phyloP scores from a whole-genome alignment of 371 early-diverging fungal species.

The Zychaea mexicana region DNA sequence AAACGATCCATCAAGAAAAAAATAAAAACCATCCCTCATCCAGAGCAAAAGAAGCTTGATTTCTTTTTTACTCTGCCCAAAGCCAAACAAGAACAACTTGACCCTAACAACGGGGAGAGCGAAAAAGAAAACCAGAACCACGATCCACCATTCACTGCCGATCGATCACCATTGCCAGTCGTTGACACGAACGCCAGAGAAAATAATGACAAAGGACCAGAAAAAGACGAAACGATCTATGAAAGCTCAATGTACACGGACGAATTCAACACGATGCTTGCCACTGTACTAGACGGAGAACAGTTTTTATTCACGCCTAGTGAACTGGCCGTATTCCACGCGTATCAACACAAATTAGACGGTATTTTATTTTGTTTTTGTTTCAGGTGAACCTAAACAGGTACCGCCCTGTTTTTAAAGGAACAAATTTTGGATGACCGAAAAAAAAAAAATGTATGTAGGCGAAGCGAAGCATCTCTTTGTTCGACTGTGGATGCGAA shows the following conservation, averaged over 20 bases:
- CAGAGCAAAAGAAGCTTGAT: not conserved
- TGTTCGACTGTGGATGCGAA: slow-evolving; percentile 65
- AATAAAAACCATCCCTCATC: not conserved
- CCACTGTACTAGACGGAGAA: slow-evolving; percentile 58
- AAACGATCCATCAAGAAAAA: not conserved
- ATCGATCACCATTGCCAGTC: not conserved
- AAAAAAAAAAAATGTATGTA: slow-evolving; percentile 9
- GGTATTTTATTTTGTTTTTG: not conserved
- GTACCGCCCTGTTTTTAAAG: too few relatives aligned
- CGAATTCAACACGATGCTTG: slow-evolving; percentile 55
- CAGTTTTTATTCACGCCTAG: slow-evolving; percentile 50
- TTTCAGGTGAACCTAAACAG: too few relatives aligned
- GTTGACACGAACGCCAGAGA: not conserved
- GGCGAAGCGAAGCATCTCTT: slow-evolving; percentile 60
- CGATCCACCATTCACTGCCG: not conserved
- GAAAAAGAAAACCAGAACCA: too few relatives aligned
- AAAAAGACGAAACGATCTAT: slow-evolving; percentile 7
- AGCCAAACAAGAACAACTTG: not conserved
- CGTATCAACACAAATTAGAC: not conserved
- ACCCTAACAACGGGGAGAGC: too few relatives aligned
- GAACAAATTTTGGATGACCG: too few relatives aligned
- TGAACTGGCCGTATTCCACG: slow-evolving; percentile 44
- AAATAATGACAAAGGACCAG: not conserved
- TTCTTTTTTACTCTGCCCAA: not conserved
- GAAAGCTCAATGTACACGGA: slow-evolving; percentile 53